These are phyloP conservation scores for Colletotrichum eremochloae DNA, from an alignment of 2,329 filamentous ascomycete species.

Conservation along the genomic window DNA sequence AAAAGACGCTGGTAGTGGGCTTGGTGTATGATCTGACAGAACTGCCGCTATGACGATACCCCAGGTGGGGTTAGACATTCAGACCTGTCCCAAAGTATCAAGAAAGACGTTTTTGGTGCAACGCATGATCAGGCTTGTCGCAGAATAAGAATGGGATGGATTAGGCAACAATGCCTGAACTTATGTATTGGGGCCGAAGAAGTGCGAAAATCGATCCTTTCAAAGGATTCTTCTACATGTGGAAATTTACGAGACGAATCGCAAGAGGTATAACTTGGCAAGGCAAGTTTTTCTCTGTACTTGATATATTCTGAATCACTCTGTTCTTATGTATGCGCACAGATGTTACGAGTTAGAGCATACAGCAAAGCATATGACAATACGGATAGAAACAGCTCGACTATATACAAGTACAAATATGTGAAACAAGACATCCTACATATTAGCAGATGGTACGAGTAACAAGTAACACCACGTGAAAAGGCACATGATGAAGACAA, in stretches of 20 bases:
- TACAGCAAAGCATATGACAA: no score
- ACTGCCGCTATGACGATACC: not conserved
- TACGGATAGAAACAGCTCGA: no score
- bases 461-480: no score
- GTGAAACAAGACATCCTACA: no score
- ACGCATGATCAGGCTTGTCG: not conserved
- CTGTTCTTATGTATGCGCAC: not conserved
- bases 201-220: not conserved
- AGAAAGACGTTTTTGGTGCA: not conserved
- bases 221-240: not conserved
- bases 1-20: no score
- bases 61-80: no score
- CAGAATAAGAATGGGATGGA: not conserved
- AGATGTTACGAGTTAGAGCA: no score
- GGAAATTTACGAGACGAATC: not conserved
- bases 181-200: not conserved
- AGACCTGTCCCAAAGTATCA: not conserved
- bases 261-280: not conserved
- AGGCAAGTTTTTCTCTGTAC: not conserved
- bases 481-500: no score
- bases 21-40: not conserved
- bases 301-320: not conserved
- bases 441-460: no score
- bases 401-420: no score
- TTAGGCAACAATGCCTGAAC: fast-evolving